Evolutionary conservation across 2,329 filamentous ascomycete species (phyloP).

Genomic region (Dothiorella sarmentorum): DNA sequence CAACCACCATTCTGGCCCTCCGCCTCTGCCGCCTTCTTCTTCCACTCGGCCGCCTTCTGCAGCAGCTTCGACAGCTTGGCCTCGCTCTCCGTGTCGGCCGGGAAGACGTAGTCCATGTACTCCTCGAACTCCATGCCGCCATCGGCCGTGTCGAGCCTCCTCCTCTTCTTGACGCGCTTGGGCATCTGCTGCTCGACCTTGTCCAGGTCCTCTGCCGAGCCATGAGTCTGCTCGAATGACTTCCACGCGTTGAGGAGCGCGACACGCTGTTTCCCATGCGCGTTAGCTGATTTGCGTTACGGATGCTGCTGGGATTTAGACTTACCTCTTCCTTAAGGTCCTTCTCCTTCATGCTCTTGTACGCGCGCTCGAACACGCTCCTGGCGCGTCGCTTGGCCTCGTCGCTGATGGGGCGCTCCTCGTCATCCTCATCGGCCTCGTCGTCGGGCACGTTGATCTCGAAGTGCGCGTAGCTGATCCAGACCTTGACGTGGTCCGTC

Average conservation of each 20-base stretch:
- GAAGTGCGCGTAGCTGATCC: slow-evolving; percentile 98
- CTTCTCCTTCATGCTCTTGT: slow-evolving; percentile 82
- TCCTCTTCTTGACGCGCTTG: slow-evolving; percentile 83
- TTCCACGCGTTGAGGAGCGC: slow-evolving; percentile 89
- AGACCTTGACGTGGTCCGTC: slow-evolving; percentile 99
- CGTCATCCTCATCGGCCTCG: slow-evolving; percentile 60
- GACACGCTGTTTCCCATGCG: slow-evolving; percentile 62
- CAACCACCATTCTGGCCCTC: not conserved
- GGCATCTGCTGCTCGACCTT: slow-evolving; percentile 93
- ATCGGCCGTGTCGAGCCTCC: slow-evolving; percentile 82
- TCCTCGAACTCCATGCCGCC: slow-evolving; percentile 69
- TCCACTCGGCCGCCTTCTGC: slow-evolving; percentile 85
- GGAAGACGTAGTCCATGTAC: slow-evolving; percentile 96
- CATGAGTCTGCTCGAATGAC: slow-evolving; percentile 85
- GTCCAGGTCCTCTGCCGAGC: slow-evolving; percentile 69
- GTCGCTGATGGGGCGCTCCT: slow-evolving; percentile 65
- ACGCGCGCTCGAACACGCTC: slow-evolving; percentile 77
- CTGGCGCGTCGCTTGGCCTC: slow-evolving; percentile 80
- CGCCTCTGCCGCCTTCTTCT: slow-evolving; percentile 52
- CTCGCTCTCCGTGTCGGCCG: slow-evolving; percentile 84
- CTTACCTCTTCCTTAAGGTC: slow-evolving; percentile 81
- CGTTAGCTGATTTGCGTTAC: slow-evolving; percentile 30
- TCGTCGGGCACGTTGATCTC: slow-evolving; percentile 89
- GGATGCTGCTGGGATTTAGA: not conserved
- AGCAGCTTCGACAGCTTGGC: slow-evolving; percentile 80